phyloP scores from a whole-genome alignment of 208 protist species.

The Acanthamoeba castellanii region DNA sequence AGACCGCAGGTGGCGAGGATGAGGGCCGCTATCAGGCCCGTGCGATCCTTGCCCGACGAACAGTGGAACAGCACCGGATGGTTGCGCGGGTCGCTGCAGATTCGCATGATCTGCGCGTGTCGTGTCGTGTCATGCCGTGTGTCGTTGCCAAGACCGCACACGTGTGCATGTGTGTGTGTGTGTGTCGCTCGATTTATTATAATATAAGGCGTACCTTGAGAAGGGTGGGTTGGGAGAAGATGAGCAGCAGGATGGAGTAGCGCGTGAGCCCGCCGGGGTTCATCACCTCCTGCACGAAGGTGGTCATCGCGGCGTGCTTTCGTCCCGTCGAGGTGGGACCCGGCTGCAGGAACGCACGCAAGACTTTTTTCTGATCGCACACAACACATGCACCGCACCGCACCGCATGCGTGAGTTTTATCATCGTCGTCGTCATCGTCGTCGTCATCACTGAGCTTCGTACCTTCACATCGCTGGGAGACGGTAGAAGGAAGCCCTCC shows the following conservation, averaged over 20 bases:
- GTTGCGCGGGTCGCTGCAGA: conserved; percentile 49
- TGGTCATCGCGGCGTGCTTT: conserved; percentile 49
- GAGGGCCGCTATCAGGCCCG: conserved; percentile 62
- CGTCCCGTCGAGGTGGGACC: neutral
- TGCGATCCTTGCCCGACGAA: conserved; percentile 49
- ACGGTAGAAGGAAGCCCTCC: conserved; percentile 29
- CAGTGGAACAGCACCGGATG: conserved; percentile 68
- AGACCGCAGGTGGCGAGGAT: conserved; percentile 34
- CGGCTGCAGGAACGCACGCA: conserved; percentile 25
- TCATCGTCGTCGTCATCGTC: neutral
- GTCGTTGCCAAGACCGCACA: too few relatives aligned
- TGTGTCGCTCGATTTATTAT: too few relatives aligned
- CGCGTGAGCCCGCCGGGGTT: conserved; percentile 32
- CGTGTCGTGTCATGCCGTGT: too few relatives aligned
- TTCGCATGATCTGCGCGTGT: conserved; percentile 17
- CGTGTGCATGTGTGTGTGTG: too few relatives aligned
- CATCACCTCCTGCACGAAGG: conserved; percentile 54
- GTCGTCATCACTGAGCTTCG: too few relatives aligned
- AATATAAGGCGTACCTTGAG: conserved; percentile 54
- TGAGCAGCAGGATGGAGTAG: conserved; percentile 44
- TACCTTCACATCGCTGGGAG: conserved; percentile 38
- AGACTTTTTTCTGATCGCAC: conserved; percentile 5
- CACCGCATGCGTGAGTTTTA: neutral
- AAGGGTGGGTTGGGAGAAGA: conserved; percentile 31
- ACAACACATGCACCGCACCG: too few relatives aligned